These are phyloP conservation scores for Oryza officinalis DNA, from an alignment of 176 grass and related monocot species.

Conservation along the genomic window DNA sequence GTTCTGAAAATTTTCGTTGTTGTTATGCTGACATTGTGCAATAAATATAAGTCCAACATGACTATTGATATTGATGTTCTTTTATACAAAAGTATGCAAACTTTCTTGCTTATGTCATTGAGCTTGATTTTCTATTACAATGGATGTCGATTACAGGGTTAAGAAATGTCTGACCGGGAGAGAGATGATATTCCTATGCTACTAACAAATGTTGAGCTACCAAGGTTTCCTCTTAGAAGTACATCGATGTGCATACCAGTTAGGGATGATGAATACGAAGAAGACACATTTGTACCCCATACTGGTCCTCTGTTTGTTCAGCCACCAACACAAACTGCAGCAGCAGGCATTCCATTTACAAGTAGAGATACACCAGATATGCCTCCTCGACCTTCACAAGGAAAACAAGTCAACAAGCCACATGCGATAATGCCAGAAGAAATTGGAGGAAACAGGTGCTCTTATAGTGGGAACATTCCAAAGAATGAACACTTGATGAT, in stretches of 20 bases:
- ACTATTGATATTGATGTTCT: background rate
- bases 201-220: constrained; percentile 62
- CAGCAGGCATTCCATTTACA: constrained; percentile 36
- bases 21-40: background rate
- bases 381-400: constrained; percentile 36
- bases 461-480: constrained; percentile 36
- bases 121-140: background rate
- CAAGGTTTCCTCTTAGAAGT: constrained; percentile 68
- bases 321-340: constrained; percentile 39
- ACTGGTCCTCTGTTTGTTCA: constrained; percentile 69
- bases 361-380: constrained; percentile 51
- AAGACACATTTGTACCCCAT: constrained; percentile 56
- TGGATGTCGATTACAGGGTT: constrained; percentile 36
- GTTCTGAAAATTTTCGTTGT: background rate
- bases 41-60: background rate
- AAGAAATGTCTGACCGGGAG: constrained; percentile 67
- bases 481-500: constrained; percentile 85
- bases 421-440: constrained; percentile 62
- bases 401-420: constrained; percentile 49
- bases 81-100: background rate
- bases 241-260: constrained; percentile 84
- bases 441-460: constrained; percentile 46
- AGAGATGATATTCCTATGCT: constrained; percentile 76
- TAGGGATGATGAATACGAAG: constrained; percentile 51
- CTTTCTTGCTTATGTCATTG: background rate